Conservation (phyloP, 2,329 filamentous ascomycete genomes). For the Fusarium tuaranense region DNA sequence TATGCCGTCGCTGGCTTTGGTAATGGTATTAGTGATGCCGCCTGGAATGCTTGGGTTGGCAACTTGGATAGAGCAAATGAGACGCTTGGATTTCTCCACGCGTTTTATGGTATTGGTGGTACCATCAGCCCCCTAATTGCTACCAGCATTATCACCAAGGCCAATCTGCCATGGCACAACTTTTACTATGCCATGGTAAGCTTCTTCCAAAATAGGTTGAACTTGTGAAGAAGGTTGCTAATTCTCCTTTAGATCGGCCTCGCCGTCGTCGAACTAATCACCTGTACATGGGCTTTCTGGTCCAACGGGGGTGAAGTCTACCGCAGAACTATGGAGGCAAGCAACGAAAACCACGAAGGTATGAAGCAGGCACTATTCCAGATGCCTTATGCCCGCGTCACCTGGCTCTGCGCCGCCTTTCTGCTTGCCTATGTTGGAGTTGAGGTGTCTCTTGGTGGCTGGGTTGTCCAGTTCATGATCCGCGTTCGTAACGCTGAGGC, state of each 20-base stretch:
- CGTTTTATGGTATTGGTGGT: conserved; percentile 75
- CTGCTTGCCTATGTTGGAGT: conserved; percentile 81
- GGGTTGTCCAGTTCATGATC: conserved; percentile 89
- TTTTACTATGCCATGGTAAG: conserved; percentile 82
- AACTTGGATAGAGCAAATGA: conserved; percentile 78
- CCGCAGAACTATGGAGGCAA: conserved; percentile 52
- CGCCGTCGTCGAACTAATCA: conserved; percentile 35
- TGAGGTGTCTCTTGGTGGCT: conserved; percentile 82
- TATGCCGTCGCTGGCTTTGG: conserved; percentile 77
- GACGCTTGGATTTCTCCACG: conserved; percentile 75
- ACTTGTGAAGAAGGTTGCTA: conserved; percentile 62
- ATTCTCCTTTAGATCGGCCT: conserved; percentile 22
- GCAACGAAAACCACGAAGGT: conserved; percentile 38
- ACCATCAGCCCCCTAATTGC: conserved; percentile 77
- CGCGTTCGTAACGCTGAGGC: conserved; percentile 74
- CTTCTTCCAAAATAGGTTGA: conserved; percentile 33
- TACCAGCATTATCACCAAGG: conserved; percentile 76
- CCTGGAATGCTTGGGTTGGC: conserved; percentile 69
- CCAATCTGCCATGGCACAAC: conserved; percentile 71
- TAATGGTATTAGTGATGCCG: conserved; percentile 72
- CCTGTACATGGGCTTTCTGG: conserved; percentile 71
- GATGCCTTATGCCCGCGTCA: conserved; percentile 61
- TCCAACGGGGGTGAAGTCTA: conserved; percentile 65
- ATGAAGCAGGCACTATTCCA: conserved; percentile 53
- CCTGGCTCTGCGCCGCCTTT: conserved; percentile 79